phyloP scores from a whole-genome alignment of 345 rosid genomes.

The Eucalyptus fibrosa region DNA sequence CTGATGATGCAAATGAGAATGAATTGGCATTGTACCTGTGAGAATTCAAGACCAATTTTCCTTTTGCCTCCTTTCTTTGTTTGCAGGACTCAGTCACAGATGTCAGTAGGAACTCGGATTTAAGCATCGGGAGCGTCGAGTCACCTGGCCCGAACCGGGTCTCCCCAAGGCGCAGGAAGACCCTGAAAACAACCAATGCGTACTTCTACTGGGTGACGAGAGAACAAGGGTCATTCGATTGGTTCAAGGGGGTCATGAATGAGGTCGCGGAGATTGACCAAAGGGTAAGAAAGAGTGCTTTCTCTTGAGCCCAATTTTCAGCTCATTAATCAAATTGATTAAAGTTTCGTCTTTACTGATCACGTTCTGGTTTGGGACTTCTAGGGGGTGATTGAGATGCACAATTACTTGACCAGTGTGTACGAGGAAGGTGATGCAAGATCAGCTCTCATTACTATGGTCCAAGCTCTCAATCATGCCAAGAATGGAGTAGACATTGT shows the following conservation, averaged over 20 bases:
- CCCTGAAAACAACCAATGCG: conserved; percentile 76
- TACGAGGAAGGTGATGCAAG: conserved; percentile 99
- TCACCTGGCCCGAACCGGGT: conserved; percentile 13
- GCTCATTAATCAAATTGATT: neutral
- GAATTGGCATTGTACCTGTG: neutral
- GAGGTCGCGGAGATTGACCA: conserved; percentile 92
- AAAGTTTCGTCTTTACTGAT: neutral
- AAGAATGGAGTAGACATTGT: conserved; percentile 95
- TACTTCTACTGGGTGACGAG: conserved; percentile 99
- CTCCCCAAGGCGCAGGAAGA: conserved; percentile 44
- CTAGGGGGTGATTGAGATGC: conserved; percentile 98
- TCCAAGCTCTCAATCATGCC: conserved; percentile 96
- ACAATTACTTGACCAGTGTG: conserved; percentile 94
- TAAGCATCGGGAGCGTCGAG: conserved; percentile 43
- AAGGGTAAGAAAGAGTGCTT: conserved; percentile 34
- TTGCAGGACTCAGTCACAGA: conserved; percentile 63
- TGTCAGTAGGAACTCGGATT: conserved; percentile 55
- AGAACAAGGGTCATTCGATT: conserved; percentile 97
- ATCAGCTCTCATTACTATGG: conserved; percentile 97
- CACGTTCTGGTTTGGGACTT: neutral
- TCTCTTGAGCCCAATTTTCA: neutral
- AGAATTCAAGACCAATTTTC: neutral
- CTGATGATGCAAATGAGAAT: neutral
- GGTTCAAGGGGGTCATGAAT: conserved; percentile 99
- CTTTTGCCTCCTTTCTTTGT: neutral